These are phyloP conservation scores for Lactarius indigo DNA, from an alignment of 768 basidiomycete species.

Conservation along the genomic window DNA sequence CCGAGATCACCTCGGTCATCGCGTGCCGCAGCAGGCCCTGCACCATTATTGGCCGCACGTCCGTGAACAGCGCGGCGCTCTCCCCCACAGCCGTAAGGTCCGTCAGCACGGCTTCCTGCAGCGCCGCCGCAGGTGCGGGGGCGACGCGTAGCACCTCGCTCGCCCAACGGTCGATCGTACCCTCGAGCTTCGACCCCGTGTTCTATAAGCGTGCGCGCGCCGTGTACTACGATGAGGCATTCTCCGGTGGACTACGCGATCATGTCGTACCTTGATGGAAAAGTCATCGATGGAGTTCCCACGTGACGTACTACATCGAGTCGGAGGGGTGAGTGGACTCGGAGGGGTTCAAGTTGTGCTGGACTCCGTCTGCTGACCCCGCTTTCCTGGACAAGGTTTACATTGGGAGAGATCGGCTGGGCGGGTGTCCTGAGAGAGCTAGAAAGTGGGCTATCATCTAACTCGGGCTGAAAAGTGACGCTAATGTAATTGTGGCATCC, in stretches of 20 bases:
- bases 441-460: background rate
- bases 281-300: constrained; percentile 79
- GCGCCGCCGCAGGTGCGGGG: constrained; percentile 46
- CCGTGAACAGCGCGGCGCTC: constrained; percentile 30
- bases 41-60: constrained; percentile 57
- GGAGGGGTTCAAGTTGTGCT: constrained; percentile 26
- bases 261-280: constrained; percentile 63
- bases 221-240: background rate
- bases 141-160: constrained; percentile 64
- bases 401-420: background rate
- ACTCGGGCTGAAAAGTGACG: background rate
- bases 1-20: constrained; percentile 68
- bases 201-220: constrained; percentile 46
- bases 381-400: background rate
- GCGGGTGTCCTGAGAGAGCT: background rate
- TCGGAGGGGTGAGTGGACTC: constrained; percentile 25
- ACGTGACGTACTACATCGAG: constrained; percentile 42
- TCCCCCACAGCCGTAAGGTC: constrained; percentile 54
- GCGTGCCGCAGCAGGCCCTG: constrained; percentile 80
- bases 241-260: background rate
- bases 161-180: constrained; percentile 83
- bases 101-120: constrained; percentile 55
- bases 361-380: background rate
- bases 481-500: background rate
- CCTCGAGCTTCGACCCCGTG: constrained; percentile 61